Evolutionary conservation across 345 rosid genomes (phyloP), one percentile per base, ranked within the genome.

Genomic region (Tarenaya hassleriana): DNA sequence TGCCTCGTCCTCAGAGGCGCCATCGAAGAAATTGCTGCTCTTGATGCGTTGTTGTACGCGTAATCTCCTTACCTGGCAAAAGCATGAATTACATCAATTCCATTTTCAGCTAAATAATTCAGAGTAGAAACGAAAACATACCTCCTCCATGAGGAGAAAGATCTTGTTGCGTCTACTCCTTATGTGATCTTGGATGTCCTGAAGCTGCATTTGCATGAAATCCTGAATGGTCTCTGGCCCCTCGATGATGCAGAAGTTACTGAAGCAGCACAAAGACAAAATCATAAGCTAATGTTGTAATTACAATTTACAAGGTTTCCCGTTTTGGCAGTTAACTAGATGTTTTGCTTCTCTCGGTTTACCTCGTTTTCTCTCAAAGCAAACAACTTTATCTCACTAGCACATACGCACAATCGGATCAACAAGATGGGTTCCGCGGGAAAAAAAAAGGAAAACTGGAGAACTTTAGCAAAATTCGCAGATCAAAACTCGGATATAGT

Each of bases 61-160:
- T 41, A 91, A 58, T 74, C 98, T 84, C 77, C 98, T 82, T 4
- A 86, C 81, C 88, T 84, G 34, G 3, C 16, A 8, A 42, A 18
- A 3, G n/a, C 9, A 42, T 7, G 40, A 35, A n/a, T 35, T 35
- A 35, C 11, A 35, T 9, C 40, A 35, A 1, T 35, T 17, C 1
- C 47, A 42, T 12, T 5, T 4, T 7, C 4, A 16, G 13, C 47
- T 18, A 55, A 40, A 12, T 4, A 29, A 33, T 1, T 32, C 49
- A 5, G 50, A 19, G 13, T 17, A 11, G 3, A 51, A 39, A 52
- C 4, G 43, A 51, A 39, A 52, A 4, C 29, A 24, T 13, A 81
- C 94, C 95, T 91, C 98, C 70, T 91, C 98, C 98, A 91, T 91
- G 58, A 91, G 98, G 13, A 91, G 88, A 75, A 91, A 91, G 24